phyloP scores from a whole-genome alignment of 768 basidiomycete species.

The Bullera alba region DNA sequence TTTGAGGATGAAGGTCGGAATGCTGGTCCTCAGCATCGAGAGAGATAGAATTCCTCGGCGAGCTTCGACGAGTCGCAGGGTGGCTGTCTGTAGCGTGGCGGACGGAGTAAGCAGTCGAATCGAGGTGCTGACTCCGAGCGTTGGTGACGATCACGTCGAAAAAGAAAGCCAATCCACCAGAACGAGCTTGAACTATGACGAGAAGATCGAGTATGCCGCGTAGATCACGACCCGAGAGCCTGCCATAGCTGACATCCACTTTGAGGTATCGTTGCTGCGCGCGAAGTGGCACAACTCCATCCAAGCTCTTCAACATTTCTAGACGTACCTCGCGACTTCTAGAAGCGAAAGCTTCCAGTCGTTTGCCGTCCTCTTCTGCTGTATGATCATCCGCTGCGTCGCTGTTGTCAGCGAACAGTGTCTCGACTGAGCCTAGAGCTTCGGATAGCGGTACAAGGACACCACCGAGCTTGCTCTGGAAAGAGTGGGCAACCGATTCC shows the following conservation, averaged over 20 bases:
- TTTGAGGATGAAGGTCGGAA: no score
- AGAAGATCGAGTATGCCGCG: constrained; percentile 27
- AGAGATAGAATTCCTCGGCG: no score
- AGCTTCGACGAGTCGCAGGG: no score
- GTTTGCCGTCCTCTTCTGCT: neutral
- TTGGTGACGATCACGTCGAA: constrained; percentile 42
- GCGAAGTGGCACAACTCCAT: constrained; percentile 30
- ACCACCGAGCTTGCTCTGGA: constrained; percentile 28
- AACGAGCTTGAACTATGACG: constrained; percentile 33
- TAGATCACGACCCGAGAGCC: constrained; percentile 32
- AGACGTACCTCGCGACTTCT: constrained; percentile 21
- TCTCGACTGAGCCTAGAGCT: constrained; percentile 21
- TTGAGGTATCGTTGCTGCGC: constrained; percentile 36
- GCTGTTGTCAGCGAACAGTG: constrained; percentile 15
- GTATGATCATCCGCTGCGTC: constrained; percentile 3
- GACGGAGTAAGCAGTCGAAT: constrained; percentile 37
- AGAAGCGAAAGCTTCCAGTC: constrained; percentile 28
- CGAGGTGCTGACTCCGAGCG: constrained; percentile 34
- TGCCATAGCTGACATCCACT: constrained; percentile 35
- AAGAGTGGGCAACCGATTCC: constrained; percentile 34
- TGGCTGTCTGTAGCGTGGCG: no score
- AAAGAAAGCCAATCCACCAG: constrained; percentile 38
- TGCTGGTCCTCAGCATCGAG: no score
- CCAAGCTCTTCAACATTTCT: constrained; percentile 23
- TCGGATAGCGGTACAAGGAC: constrained; percentile 25